A percentile compares a stretch with the other conserved stretches of the same genome.
These are phyloP conservation scores for Aspergillus proliferans DNA, from an alignment of 2,329 filamentous ascomycete genomes.

Conservation along the genomic window DNA sequence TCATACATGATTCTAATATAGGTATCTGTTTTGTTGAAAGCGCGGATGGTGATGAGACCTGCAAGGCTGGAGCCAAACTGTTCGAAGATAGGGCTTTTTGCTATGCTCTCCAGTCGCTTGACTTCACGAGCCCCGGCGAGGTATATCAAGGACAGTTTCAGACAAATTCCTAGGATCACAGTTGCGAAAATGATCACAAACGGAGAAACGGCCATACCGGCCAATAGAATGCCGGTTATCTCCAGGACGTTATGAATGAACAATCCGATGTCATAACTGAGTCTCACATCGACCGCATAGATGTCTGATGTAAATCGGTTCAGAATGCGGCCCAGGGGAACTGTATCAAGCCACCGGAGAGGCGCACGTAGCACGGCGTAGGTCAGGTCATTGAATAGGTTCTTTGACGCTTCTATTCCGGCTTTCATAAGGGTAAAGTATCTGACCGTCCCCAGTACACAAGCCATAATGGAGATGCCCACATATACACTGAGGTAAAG, in stretches of 20 bases:
- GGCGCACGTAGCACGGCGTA: conserved; percentile 63
- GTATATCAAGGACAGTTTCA: conserved; percentile 56
- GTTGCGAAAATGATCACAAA: conserved; percentile 57
- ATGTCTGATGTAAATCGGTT: conserved; percentile 75
- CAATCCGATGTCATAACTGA: conserved; percentile 58
- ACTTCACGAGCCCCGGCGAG: conserved; percentile 55
- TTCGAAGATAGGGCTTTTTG: conserved; percentile 73
- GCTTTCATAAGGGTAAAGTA: conserved; percentile 29
- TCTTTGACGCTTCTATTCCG: conserved; percentile 60
- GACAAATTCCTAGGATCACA: conserved; percentile 52
- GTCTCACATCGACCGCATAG: conserved; percentile 60
- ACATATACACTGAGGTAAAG: conserved; percentile 50
- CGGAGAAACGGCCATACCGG: conserved; percentile 60
- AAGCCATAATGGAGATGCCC: conserved; percentile 51
- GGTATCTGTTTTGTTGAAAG: conserved; percentile 60
- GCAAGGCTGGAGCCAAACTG: conserved; percentile 66
- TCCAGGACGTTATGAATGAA: conserved; percentile 56
- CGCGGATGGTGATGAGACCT: conserved; percentile 69
- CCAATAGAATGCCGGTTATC: conserved; percentile 59
- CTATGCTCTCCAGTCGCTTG: conserved; percentile 65
- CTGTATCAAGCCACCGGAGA: conserved; percentile 69
- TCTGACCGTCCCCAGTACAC: conserved; percentile 50
- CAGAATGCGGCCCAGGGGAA: conserved; percentile 65
- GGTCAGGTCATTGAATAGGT: conserved; percentile 60
- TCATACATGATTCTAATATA: conserved; percentile 65